Conservation (phyloP, 305 asterid genomes). For the Solanum hybrid region DNA sequence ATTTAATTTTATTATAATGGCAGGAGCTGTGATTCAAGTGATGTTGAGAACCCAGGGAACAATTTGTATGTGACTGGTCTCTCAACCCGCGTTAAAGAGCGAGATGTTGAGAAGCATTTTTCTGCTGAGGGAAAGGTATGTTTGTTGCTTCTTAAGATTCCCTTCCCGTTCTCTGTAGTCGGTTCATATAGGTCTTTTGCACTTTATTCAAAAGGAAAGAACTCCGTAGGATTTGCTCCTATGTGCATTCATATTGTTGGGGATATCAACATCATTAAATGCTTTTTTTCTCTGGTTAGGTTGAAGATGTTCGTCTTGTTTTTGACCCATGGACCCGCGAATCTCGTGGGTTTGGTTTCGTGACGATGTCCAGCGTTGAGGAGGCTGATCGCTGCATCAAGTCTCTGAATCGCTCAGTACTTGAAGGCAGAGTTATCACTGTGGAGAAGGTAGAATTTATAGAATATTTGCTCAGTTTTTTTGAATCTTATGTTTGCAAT, state of each 20-base stretch:
- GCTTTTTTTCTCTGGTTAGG: conserved; percentile 22
- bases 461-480: background rate
- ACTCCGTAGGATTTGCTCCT: background rate
- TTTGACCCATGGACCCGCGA: conserved; percentile 72
- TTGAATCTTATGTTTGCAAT: background rate
- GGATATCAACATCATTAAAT: background rate
- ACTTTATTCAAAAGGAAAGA: background rate
- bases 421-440: conserved; percentile 81
- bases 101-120: conserved; percentile 70
- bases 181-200: background rate
- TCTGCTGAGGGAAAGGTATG: conserved; percentile 71
- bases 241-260: background rate
- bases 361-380: conserved; percentile 55
- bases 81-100: conserved; percentile 50
- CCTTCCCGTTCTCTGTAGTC: no score
- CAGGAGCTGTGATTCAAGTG: conserved; percentile 61
- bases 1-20: background rate
- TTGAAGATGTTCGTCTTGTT: conserved; percentile 72
- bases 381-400: conserved; percentile 80
- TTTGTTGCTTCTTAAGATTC: no score
- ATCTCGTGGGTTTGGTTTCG: conserved; percentile 91
- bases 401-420: conserved; percentile 72
- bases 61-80: conserved; percentile 91
- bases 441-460: conserved; percentile 66
- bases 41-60: conserved; percentile 87